Evolutionary conservation across 2,329 filamentous ascomycete genomes (phyloP), one percentile per base, ranked within the genome.

Genomic region (Pestalotiopsis sp.): DNA sequence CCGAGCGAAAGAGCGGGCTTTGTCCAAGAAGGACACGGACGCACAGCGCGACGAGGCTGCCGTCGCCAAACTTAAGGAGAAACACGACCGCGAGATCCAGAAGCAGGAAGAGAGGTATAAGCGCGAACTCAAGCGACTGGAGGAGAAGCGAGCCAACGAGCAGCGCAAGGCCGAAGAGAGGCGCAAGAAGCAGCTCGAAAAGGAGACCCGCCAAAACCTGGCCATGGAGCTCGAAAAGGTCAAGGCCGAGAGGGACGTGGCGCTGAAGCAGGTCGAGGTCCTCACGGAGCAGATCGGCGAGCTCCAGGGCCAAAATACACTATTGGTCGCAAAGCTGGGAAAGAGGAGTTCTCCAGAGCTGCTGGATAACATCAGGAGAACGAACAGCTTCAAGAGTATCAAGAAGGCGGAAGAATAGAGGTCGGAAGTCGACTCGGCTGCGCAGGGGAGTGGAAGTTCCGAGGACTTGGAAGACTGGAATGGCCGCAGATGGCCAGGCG

Each of bases 31-130:
- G 70, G 80, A 82, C 63, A 81, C 85, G 67, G 86, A 90, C 59
- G 81, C 81, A 9, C 67, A 73, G 44, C 72, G 73, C 64, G 75
- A 76, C 39, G 72, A 77, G 63, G 77, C 81, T 1, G 81, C 83
- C 1, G 70, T 88, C 4, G 82, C 85, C 38, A 91, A 89, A 75
- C 82, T 89, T 7, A 84, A 86, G 38, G 88, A 91, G 74, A 90
- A 87, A 74, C 88, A 92, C 76, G 85, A 88, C 59, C 83, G 81
- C 61, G 89, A 91, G 70, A 76, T 90, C 0, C 86, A 87, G 57
- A 92, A 91, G 75, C 87, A 90, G 65, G 87, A 91, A 71, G 89
- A 89, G 60, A 91, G 89, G 71, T 89, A 90, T 72, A 84, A 86
- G 70, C 85, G 84, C 13, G 90, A 93, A 73, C 80, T 92, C 59